Percentiles rank a stretch among this genome's conserved stretches.
These are phyloP conservation scores for Lasiodiplodia hormozganensis DNA, from an alignment of 2,329 filamentous ascomycete species.

Conservation along the genomic window DNA sequence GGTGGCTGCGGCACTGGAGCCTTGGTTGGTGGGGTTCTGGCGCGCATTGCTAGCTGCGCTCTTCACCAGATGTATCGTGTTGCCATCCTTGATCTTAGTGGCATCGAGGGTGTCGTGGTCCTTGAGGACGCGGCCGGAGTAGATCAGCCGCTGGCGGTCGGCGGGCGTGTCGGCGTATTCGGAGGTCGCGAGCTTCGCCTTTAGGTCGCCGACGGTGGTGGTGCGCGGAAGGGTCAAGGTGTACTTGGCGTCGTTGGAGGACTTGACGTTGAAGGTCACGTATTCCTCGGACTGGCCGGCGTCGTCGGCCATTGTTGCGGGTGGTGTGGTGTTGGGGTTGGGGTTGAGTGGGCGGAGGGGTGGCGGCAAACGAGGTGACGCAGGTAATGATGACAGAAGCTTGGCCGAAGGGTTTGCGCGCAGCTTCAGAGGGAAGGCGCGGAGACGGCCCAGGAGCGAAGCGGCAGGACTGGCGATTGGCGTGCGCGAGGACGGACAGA, in stretches of 20 bases:
- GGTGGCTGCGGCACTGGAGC: conserved; percentile 58
- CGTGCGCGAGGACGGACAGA: background rate
- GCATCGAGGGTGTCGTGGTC: conserved; percentile 83
- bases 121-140: conserved; percentile 96
- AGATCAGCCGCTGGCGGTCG: conserved; percentile 93
- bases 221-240: conserved; percentile 79
- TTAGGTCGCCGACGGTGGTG: conserved; percentile 83
- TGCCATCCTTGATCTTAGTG: conserved; percentile 95
- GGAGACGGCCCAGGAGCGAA: background rate
- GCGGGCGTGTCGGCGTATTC: conserved; percentile 87
- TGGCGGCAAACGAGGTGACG: conserved; percentile 18
- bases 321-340: conserved; percentile 24
- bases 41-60: conserved; percentile 86
- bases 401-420: background rate
- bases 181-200: conserved; percentile 80
- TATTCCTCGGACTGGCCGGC: conserved; percentile 69
- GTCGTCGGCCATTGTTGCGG: conserved; percentile 68
- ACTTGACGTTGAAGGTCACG: conserved; percentile 96
- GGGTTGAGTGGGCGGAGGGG: conserved; percentile 23
- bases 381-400: conserved; percentile 20
- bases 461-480: background rate
- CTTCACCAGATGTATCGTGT: conserved; percentile 96
- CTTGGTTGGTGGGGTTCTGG: conserved; percentile 62
- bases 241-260: conserved; percentile 88
- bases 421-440: background rate